Evolutionary conservation across 106 monocot species (phyloP), one percentile per base, ranked within the genome.

Genomic region (Phalaenopsis aphrodite): DNA sequence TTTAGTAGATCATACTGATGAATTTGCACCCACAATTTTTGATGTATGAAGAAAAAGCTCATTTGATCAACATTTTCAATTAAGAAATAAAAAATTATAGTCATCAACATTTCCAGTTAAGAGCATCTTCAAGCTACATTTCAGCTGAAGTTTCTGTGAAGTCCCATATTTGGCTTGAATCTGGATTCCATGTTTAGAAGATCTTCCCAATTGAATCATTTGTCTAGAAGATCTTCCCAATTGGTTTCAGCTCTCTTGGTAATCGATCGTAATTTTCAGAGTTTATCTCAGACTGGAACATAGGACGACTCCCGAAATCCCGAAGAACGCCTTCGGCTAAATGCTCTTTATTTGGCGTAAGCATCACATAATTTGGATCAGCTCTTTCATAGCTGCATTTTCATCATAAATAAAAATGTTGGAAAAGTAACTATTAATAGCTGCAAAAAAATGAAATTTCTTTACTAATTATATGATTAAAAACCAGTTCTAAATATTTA

Each of bases 321-420:
- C 76, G 72, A 72, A 94, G 83, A 81, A 98, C 81, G n/a, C 87
- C 92, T n/a, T 87, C 89, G 42, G 97, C 92, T 79, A 98, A 84
- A 79, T 98, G 97, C 87, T 98, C 97, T 82, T 94, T 98, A 74
- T 76, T 94, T 55, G 88, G 94, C 17, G 92, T 92, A 81, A 98
- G 76, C 97, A 98, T 98, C 37, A 98, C 88, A 56, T 98, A 98
- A 83, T 98, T 98, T 43, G 94, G 97, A 89, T 98, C 97, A 0
- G 94, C 97, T 80, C 94, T 94, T 86, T 98, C 80, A 77, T 98
- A 98, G 71, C 97, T 98, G 80, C 83, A 81, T 75, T 79, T 67
- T 42, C 42, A 24, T 30, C 21, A 61, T 15, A 81, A 73, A 72
- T 56, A 30, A 65, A 55, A 55, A 6, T 18, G 38, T n/a, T 14